Evolutionary conservation across 2,329 filamentous ascomycete species (phyloP).

Genomic region (Aureobasidium namibiae): DNA sequence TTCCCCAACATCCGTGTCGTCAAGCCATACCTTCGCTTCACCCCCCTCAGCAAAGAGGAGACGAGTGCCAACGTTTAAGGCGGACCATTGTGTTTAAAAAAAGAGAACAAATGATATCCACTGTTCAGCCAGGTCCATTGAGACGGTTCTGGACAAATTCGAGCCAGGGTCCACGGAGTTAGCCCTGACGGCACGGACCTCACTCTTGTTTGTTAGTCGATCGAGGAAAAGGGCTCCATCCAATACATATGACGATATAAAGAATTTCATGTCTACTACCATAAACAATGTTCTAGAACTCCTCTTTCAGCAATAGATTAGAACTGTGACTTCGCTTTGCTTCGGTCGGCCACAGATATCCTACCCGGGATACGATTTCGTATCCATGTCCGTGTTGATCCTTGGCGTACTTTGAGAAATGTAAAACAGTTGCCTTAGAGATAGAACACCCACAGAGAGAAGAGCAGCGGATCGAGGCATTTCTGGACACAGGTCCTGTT

Average conservation of each 20-base stretch:
- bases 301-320: background rate
- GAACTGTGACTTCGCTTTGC: background rate
- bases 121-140: background rate
- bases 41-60: conserved; percentile 51
- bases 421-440: background rate
- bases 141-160: no score
- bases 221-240: background rate
- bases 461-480: background rate
- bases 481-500: background rate
- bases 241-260: conserved; percentile 7
- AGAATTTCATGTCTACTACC: background rate
- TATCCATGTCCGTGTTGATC: background rate
- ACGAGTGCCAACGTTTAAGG: conserved; percentile 39
- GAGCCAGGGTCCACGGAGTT: no score
- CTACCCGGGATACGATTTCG: background rate
- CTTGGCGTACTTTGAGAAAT: conserved; percentile 3
- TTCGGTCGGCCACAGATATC: background rate
- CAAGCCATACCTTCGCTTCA: conserved; percentile 55
- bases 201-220: no score
- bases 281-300: background rate
- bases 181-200: no score
- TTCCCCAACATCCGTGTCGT: conserved; percentile 54
- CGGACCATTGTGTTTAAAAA: background rate
- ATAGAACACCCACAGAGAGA: background rate
- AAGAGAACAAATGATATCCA: conserved; percentile 12